Evolutionary conservation across 148 eudicot genomes (phyloP).

Genomic region (Simmondsia chinensis): DNA sequence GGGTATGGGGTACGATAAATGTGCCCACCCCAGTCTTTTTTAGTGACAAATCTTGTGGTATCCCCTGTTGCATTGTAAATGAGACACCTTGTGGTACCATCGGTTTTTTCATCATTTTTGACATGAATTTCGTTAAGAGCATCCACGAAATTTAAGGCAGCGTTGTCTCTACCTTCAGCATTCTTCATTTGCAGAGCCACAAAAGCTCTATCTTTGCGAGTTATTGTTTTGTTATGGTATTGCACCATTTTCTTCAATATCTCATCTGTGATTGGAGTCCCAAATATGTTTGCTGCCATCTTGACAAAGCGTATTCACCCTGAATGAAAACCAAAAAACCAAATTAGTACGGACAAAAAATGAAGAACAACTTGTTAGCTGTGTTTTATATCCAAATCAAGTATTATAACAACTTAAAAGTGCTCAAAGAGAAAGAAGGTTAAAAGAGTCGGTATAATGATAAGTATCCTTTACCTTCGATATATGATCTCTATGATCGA

Average conservation of each 20-base stretch:
- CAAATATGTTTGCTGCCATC: constrained; percentile 11
- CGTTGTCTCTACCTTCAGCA: background rate
- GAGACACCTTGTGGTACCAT: background rate
- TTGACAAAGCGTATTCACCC: too few species aligned
- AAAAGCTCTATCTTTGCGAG: background rate
- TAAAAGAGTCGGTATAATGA: too few species aligned
- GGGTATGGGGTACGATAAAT: background rate
- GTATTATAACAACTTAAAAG: too few species aligned
- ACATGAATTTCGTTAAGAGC: too few species aligned
- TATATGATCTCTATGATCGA: too few species aligned
- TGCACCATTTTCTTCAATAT: background rate
- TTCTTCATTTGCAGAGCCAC: constrained; percentile 1
- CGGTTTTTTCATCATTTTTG: too few species aligned
- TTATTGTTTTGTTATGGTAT: background rate
- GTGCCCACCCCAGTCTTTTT: background rate
- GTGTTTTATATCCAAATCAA: too few species aligned
- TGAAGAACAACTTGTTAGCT: too few species aligned
- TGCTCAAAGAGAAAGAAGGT: too few species aligned
- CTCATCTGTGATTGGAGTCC: constrained; percentile 1
- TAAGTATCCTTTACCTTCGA: too few species aligned
- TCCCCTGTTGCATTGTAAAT: constrained; percentile 12
- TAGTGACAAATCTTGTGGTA: background rate
- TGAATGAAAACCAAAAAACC: too few species aligned
- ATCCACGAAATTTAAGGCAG: background rate
- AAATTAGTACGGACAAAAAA: too few species aligned